phyloP scores from a whole-genome alignment of 108 stramenopile species.

The Licmophora abbreviata region DNA sequence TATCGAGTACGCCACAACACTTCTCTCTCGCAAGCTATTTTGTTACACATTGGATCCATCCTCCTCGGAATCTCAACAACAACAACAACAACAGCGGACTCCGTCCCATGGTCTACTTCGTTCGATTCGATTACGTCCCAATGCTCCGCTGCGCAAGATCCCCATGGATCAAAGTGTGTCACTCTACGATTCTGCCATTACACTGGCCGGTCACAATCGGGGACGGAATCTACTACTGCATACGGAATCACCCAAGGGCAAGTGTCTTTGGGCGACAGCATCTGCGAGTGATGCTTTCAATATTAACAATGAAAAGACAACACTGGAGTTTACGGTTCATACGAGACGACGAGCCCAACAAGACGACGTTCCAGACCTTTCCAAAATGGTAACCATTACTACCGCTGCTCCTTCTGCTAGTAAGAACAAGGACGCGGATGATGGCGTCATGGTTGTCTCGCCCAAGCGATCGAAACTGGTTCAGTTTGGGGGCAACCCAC shows the following conservation, averaged over 20 bases:
- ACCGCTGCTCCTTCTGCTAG: too few relatives aligned
- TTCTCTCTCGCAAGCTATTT: conserved; percentile 61
- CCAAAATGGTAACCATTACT: conserved; percentile 9
- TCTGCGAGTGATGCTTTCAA: not conserved
- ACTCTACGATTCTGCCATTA: conserved; percentile 66
- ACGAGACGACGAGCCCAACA: conserved; percentile 22
- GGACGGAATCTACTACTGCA: conserved; percentile 40
- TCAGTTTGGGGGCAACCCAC: conserved; percentile 36
- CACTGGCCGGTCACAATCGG: conserved; percentile 37
- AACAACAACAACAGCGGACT: conserved; percentile 1
- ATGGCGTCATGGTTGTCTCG: conserved; percentile 21
- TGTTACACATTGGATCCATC: too few relatives aligned
- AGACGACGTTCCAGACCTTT: conserved; percentile 21
- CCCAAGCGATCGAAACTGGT: conserved; percentile 45
- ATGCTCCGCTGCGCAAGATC: conserved; percentile 43
- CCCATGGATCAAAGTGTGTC: conserved; percentile 50
- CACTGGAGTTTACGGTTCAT: conserved; percentile 40
- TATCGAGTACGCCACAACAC: conserved; percentile 36
- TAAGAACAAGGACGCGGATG: conserved; percentile 9
- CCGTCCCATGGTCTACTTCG: conserved; percentile 23
- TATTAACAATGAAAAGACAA: conserved; percentile 1
- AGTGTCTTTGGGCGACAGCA: conserved; percentile 6
- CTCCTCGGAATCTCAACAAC: conserved; percentile 8
- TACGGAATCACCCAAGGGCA: conserved; percentile 49
- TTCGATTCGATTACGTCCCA: conserved; percentile 48